Evolutionary conservation across 495 filamentous ascomycete species (phyloP), one percentile per base, ranked within the genome.

Genomic region (Xylaria intraflava): DNA sequence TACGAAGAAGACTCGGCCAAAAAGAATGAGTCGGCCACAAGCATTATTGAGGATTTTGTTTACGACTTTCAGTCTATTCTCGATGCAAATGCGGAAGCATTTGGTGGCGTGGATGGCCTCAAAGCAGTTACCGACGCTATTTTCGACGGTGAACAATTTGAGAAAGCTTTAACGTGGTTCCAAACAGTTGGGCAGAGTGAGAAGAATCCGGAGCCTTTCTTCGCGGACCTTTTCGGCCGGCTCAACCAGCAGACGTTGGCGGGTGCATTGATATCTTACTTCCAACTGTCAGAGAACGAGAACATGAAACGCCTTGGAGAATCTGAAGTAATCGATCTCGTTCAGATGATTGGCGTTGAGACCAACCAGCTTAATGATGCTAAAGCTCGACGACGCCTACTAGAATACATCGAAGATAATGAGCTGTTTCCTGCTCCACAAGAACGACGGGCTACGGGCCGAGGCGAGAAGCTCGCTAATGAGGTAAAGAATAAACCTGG

Each of bases 1-100:
- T 51, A 57, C 0, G 6, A 22, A 0, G 59, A 69, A 3, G 26
- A 58, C 2, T 20, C 30, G 6, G 49, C 44, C 6, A 59, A 51
- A 9, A 24, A 23, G 3, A 33, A 40, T 1, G 49, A 60, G 0
- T 69, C 72, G 47, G 73, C 68, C 51, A 65, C 54, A 22, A 16
- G 38, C 5, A 59, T 59, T 23, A 61, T 62, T 20, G 24, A 31
- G 2, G 58, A 66, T 26, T 45, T 67, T 19, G 51, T 16, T 14
- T 38, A 16, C 9, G 45, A 11, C n/a, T 56, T 39, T 39, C 51
- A 48, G 17, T 29, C 24, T 20, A 39, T 51, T 23, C 35, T 53
- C 6, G 22, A 47, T 3, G 12, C 2, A 9, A 26, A 53, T 19
- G n/a, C 49, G 29, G 49, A 51, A 16, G 26, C 7, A 6, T 57